Evolutionary conservation across 768 basidiomycete species (phyloP), one percentile per base, ranked within the genome.

Genomic region (Lentinus brumalis): DNA sequence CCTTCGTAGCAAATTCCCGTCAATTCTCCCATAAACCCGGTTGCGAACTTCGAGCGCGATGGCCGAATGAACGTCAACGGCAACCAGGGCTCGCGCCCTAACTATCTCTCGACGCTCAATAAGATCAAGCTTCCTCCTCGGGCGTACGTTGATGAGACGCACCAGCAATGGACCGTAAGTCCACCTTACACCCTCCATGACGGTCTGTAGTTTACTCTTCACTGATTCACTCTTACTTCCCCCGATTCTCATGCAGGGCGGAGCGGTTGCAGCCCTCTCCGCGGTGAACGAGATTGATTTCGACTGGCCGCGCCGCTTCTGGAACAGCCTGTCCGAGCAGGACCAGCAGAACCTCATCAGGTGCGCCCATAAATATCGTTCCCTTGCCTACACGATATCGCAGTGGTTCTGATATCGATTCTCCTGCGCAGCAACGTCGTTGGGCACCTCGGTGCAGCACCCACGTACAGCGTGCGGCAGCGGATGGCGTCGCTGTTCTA

Each of bases 51-150:
- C 66, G 66, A 72, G 57, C 74, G 77, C 49, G 77, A 78, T 56
- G 77, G 77, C 57, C 64, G 53, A 44, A 78, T 79, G 76, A 74
- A 53, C 45, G 62, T 71, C 29, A 64, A 66, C 55, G 69, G 71
- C 53, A 77, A 77, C 60, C 76, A 77, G 62, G 77, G 77, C n/a
- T 72, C 67, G 26, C 77, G 76, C 29, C 76, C 76, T 21, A 75
- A 77, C 62, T 77, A 75, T 65, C 66, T 72, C 57, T 77, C 77
- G 2, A 76, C 77, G 30, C 69, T 73, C 50, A 68, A 72, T 56
- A 60, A 70, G 53, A 71, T 78, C 50, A 64, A 74, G 42, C 68
- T 79, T 21, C 68, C 66, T 35, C 65, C 67, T 21, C 71, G 73
- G 6, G 70, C 74, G 10, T 78, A 75, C 63, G 70, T 74, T 39